These are phyloP conservation scores for Lentinus polychrous DNA, from an alignment of 1,284 basidiomycete genomes.

Conservation along the genomic window DNA sequence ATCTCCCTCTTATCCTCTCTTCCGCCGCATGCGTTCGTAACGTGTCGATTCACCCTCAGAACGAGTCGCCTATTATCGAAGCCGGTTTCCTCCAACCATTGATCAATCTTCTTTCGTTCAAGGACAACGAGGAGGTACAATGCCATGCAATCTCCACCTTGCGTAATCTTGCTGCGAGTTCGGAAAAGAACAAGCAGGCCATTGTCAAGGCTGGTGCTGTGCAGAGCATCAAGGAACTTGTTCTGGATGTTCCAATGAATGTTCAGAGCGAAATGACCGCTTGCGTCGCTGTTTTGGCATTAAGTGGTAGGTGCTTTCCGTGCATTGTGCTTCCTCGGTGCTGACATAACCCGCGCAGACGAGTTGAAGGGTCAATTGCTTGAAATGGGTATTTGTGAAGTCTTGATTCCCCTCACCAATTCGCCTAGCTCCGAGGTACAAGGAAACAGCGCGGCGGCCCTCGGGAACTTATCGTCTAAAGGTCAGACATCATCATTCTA, in stretches of 20 bases:
- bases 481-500: constrained; percentile 39
- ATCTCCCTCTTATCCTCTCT: constrained; percentile 97
- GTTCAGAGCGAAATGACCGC: constrained; percentile 99
- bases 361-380: constrained; percentile 92
- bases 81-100: constrained; percentile 95
- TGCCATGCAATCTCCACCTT: constrained; percentile 99
- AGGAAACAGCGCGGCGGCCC: constrained; percentile 95
- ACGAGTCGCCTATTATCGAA: constrained; percentile 99
- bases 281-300: constrained; percentile 89
- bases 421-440: constrained; percentile 97
- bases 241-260: constrained; percentile 90
- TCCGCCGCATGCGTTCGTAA: constrained; percentile 99
- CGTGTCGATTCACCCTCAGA: constrained; percentile 97
- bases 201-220: constrained; percentile 99
- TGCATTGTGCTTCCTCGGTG: background rate
- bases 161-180: constrained; percentile 93
- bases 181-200: constrained; percentile 97
- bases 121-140: constrained; percentile 99
- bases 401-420: constrained; percentile 94
- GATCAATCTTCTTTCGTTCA: constrained; percentile 95
- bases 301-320: constrained; percentile 65
- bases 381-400: constrained; percentile 98
- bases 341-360: constrained; percentile 42
- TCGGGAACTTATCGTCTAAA: constrained; percentile 96
- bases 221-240: constrained; percentile 95